Evolutionary conservation across 2,329 filamentous ascomycete genomes (phyloP).

Genomic region (Cordyceps fumosorosea): DNA sequence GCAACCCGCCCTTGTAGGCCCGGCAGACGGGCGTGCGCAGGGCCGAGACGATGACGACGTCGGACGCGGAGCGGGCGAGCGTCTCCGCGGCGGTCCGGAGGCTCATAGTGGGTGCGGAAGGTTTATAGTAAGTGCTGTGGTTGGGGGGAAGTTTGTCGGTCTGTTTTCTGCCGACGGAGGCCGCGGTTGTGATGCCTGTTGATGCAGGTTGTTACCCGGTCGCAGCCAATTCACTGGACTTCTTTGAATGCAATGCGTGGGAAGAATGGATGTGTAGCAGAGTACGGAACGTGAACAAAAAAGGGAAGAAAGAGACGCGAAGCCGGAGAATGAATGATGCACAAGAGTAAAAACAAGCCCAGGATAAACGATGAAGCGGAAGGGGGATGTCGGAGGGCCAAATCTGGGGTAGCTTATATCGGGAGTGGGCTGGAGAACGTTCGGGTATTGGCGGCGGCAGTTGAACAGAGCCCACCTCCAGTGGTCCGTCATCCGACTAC

Average conservation of each 20-base stretch:
- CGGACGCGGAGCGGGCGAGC: conserved; percentile 69
- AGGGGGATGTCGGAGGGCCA: neutral
- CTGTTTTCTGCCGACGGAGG: neutral
- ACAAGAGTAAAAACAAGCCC: neutral
- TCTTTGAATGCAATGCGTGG: neutral
- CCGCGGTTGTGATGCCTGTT: neutral
- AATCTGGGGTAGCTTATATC: conserved; percentile 9
- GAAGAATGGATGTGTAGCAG: neutral
- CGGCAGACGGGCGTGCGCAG: conserved; percentile 82
- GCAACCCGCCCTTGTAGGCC: conserved; percentile 74
- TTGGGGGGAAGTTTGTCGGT: neutral
- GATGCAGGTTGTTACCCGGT: neutral
- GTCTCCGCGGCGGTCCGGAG: conserved; percentile 61
- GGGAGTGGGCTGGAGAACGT: neutral
- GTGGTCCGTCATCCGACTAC: neutral
- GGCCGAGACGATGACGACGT: conserved; percentile 85
- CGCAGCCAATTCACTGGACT: neutral
- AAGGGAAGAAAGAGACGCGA: neutral
- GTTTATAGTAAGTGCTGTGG: neutral
- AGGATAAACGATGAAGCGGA: neutral
- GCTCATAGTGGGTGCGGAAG: neutral
- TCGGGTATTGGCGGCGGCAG: conserved; percentile 14
- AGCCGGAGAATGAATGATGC: neutral
- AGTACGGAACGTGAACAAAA: neutral
- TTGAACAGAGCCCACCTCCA: neutral